phyloP scores from a whole-genome alignment of 2,329 filamentous ascomycete genomes.

The Coniochaeta sp. region DNA sequence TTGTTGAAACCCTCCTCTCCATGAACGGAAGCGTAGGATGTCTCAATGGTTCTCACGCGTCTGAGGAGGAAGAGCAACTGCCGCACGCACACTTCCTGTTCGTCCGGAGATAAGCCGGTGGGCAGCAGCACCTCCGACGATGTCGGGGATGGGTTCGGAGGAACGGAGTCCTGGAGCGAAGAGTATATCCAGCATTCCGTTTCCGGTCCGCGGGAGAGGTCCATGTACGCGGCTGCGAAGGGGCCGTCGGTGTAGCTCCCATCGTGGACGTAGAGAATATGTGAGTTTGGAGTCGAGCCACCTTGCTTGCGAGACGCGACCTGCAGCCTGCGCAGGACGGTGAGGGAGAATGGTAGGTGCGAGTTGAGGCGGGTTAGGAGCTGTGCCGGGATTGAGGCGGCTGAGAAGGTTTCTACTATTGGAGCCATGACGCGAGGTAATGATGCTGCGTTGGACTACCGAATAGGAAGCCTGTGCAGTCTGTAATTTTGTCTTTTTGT shows the following conservation, averaged over 20 bases:
- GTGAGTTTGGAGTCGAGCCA: constrained; percentile 33
- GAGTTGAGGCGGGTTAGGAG: constrained; percentile 39
- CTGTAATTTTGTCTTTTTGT: background rate
- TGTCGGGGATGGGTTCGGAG: background rate
- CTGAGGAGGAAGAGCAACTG: constrained; percentile 23
- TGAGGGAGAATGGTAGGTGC: constrained; percentile 50
- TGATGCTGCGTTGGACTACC: background rate
- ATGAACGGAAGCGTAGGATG: constrained; percentile 13
- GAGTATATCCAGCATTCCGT: constrained; percentile 60
- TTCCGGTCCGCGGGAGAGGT: constrained; percentile 52
- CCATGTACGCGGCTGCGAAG: constrained; percentile 54
- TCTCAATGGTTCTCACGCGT: constrained; percentile 17
- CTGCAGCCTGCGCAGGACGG: constrained; percentile 55
- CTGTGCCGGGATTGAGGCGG: background rate
- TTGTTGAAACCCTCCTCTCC: constrained; percentile 11
- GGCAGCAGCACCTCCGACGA: background rate
- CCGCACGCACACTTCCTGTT: constrained; percentile 17
- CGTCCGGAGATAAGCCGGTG: constrained; percentile 1
- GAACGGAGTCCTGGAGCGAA: constrained; percentile 29
- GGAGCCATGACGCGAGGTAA: background rate
- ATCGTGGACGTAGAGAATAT: constrained; percentile 27
- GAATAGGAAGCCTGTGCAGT: background rate
- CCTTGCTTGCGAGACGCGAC: constrained; percentile 36
- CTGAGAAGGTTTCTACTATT: background rate
- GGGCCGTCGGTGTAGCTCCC: constrained; percentile 2